Conservation (phyloP, 108 stramenopile species). For the Hondaea fermentalgiana region DNA sequence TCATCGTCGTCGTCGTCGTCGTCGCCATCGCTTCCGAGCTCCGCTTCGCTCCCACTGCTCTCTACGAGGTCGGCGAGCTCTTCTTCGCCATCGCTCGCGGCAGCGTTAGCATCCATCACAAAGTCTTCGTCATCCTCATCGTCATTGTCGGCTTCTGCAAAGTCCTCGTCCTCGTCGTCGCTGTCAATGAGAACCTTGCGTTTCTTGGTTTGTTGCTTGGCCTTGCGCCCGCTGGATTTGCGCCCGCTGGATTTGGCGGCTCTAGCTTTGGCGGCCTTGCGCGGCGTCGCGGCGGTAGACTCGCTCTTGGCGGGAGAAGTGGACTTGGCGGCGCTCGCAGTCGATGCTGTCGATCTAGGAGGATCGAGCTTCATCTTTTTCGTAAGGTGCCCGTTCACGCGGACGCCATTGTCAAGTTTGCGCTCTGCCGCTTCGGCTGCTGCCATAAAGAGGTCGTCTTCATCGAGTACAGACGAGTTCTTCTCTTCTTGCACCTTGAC, state of each 20-base stretch:
- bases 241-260: too few relatives aligned
- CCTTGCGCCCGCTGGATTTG: not conserved
- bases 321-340: not conserved
- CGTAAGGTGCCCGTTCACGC: not conserved
- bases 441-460: not conserved
- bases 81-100: not conserved
- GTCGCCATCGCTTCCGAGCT: too few relatives aligned
- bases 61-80: not conserved
- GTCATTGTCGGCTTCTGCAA: not conserved
- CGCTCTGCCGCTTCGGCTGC: not conserved
- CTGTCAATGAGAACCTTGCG: not conserved
- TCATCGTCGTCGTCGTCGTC: too few relatives aligned
- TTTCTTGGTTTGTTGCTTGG: not conserved
- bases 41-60: conserved; percentile 20
- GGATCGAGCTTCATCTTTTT: not conserved
- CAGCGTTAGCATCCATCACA: not conserved
- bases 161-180: not conserved
- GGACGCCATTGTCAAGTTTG: not conserved
- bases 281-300: not conserved
- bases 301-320: not conserved
- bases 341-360: not conserved
- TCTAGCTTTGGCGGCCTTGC: too few relatives aligned
- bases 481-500: too few relatives aligned
- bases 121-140: not conserved
- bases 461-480: not conserved